phyloP scores from a whole-genome alignment of 75 land plant species.

The Pinus tabuliformis region DNA sequence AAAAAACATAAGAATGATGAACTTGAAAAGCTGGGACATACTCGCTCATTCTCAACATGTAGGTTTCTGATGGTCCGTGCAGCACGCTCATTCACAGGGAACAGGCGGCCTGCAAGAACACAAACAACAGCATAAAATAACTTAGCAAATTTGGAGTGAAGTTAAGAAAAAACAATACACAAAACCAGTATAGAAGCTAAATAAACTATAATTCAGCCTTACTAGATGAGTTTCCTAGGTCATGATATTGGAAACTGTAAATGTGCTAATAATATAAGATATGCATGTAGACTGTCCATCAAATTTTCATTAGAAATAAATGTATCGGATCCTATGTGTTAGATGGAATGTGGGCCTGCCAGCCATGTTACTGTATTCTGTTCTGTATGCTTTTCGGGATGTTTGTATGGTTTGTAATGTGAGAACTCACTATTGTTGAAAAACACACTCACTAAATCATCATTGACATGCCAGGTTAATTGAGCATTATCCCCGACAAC shows the following conservation, averaged over 20 bases:
- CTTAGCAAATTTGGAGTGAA: background rate
- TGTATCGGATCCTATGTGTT: no score
- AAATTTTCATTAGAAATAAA: no score
- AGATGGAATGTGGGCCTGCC: no score
- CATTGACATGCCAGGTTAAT: no score
- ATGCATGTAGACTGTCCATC: no score
- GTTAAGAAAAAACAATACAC: background rate
- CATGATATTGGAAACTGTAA: background rate
- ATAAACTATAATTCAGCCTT: background rate
- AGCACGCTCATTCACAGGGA: slow-evolving; percentile 94
- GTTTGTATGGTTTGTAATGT: no score
- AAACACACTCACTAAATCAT: no score
- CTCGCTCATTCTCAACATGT: slow-evolving; percentile 97
- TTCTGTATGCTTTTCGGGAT: no score
- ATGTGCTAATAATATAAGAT: background rate
- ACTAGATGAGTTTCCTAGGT: background rate
- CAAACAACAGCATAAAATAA: background rate
- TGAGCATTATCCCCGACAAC: no score
- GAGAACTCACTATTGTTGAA: no score
- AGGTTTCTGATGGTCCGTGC: slow-evolving; percentile 82
- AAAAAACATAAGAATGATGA: background rate
- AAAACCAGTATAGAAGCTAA: background rate
- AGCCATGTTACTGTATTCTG: no score
- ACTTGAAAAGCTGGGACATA: slow-evolving; percentile 15
- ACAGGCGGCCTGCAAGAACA: slow-evolving; percentile 62